phyloP scores from a whole-genome alignment of 148 eudicot genomes.

The Hydrangea macrophylla region DNA sequence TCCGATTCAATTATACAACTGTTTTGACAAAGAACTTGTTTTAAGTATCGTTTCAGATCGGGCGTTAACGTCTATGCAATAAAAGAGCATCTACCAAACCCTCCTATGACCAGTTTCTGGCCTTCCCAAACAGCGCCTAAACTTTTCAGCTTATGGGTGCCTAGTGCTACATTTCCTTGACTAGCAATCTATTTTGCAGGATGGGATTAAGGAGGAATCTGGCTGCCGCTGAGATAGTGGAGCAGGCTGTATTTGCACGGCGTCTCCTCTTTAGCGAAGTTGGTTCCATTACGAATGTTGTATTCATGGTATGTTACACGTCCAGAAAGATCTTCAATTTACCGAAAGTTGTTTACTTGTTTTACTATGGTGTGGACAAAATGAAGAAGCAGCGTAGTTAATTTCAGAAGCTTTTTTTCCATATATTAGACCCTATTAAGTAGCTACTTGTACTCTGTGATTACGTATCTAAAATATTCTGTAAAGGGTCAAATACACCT shows the following conservation, averaged over 20 bases:
- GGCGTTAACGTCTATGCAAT: too few species aligned
- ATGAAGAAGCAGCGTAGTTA: too few species aligned
- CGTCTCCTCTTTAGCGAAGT: constrained; percentile 71
- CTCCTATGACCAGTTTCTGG: too few species aligned
- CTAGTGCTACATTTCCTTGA: neutral
- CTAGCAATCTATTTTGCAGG: constrained; percentile 38
- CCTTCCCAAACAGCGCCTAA: too few species aligned
- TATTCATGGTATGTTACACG: constrained; percentile 62
- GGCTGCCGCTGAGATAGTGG: constrained; percentile 84
- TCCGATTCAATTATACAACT: too few species aligned
- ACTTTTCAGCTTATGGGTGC: neutral
- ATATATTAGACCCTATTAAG: neutral
- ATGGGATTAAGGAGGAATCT: constrained; percentile 85
- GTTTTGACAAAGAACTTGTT: too few species aligned
- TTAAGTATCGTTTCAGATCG: too few species aligned
- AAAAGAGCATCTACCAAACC: too few species aligned
- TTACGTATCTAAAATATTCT: too few species aligned
- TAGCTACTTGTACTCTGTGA: too few species aligned
- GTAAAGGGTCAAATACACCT: too few species aligned
- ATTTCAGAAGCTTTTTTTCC: neutral
- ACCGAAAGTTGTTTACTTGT: too few species aligned
- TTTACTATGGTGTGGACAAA: neutral
- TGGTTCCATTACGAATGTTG: constrained; percentile 79
- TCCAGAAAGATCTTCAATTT: neutral
- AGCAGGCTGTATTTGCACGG: constrained; percentile 85